phyloP scores from a whole-genome alignment of 176 grass and related monocot genomes.

The Triticum monococcum region DNA sequence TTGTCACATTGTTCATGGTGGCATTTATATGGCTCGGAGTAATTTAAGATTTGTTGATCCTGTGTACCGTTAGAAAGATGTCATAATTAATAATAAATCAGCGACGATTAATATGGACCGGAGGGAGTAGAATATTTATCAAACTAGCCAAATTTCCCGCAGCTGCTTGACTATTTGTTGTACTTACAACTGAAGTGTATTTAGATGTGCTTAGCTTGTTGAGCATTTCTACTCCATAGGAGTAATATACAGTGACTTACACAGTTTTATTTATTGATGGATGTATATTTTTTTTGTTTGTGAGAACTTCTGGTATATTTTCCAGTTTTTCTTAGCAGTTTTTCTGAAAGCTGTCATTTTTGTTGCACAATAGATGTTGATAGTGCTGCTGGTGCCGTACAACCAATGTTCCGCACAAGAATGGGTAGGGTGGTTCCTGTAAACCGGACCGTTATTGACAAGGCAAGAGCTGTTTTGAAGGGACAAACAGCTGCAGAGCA shows the following conservation, averaged over 20 bases:
- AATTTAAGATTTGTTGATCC: neutral
- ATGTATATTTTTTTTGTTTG: neutral
- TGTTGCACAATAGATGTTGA: neutral
- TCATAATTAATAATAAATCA: neutral
- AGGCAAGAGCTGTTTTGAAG: slow-evolving; percentile 53
- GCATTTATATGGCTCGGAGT: neutral
- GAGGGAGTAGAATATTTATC: neutral
- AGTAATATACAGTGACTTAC: neutral
- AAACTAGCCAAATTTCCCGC: neutral
- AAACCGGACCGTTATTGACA: slow-evolving; percentile 42
- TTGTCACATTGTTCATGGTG: neutral
- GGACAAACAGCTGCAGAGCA: slow-evolving; percentile 19
- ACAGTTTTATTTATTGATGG: neutral
- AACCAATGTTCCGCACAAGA: slow-evolving; percentile 51
- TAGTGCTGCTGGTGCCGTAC: neutral
- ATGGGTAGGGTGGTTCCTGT: slow-evolving; percentile 26
- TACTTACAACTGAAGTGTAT: neutral
- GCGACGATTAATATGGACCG: too few relatives aligned
- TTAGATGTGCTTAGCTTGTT: neutral
- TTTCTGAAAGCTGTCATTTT: neutral
- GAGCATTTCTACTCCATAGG: neutral
- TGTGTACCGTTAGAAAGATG: neutral
- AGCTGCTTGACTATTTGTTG: neutral
- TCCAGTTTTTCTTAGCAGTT: neutral
- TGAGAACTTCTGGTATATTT: neutral